Percentiles rank a stretch among this genome's conserved stretches.
phyloP scores from a whole-genome alignment of 2,329 filamentous ascomycete genomes.

The Talaromyces atroroseus region DNA sequence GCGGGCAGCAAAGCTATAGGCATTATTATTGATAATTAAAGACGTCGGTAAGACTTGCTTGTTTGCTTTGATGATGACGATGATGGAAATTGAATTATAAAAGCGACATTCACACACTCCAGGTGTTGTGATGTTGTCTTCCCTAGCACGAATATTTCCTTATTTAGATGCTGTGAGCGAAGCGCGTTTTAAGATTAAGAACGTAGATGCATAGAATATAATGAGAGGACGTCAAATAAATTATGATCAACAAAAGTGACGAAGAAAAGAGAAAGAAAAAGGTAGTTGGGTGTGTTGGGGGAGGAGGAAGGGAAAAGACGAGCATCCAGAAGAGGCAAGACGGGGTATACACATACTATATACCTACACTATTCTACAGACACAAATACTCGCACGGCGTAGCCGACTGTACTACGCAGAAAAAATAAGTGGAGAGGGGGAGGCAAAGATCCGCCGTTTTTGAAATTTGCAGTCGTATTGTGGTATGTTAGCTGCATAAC shows the following conservation, averaged over 20 bases:
- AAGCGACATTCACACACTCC: conserved; percentile 37
- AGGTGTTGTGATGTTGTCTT: conserved; percentile 8
- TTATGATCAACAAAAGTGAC: conserved; percentile 18
- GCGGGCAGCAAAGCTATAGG: conserved; percentile 89
- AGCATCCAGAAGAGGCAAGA: conserved; percentile 15
- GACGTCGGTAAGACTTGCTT: conserved; percentile 16
- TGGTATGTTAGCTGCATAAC: conserved; percentile 1
- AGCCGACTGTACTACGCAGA: background rate
- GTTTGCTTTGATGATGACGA: conserved; percentile 15
- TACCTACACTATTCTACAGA: background rate
- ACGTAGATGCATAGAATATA: conserved; percentile 16
- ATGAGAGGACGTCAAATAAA: conserved; percentile 17
- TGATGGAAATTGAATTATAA: conserved; percentile 26
- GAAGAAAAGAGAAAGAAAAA: conserved; percentile 21
- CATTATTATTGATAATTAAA: conserved; percentile 58
- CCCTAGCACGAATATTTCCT: background rate
- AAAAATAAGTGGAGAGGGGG: conserved; percentile 6
- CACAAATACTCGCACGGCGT: background rate
- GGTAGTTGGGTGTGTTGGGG: conserved; percentile 18
- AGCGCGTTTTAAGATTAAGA: conserved; percentile 22
- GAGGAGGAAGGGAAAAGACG: conserved; percentile 12
- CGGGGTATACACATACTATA: background rate
- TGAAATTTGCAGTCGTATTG: conserved; percentile 1
- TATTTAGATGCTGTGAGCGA: conserved; percentile 23
- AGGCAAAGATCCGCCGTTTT: background rate